A percentile compares a stretch with the other conserved stretches of the same genome.
These are phyloP conservation scores for Phytophthora quininea DNA, from an alignment of 352 stramenopile species.

Conservation along the genomic window DNA sequence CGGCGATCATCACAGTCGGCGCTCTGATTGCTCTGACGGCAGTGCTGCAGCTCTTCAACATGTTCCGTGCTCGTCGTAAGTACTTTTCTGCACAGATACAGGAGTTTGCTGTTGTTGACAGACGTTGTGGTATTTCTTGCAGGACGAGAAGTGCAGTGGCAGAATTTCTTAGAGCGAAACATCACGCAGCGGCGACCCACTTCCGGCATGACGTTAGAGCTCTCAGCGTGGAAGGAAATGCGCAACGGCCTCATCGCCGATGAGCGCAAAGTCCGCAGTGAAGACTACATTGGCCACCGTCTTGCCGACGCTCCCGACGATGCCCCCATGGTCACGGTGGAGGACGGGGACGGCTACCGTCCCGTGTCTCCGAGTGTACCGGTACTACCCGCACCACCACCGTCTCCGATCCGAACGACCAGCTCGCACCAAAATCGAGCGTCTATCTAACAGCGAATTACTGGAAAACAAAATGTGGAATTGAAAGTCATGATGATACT, in stretches of 20 bases:
- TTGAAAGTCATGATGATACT: not conserved
- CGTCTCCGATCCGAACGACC: slow-evolving; percentile 14
- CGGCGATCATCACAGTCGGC: slow-evolving; percentile 36
- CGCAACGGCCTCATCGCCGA: slow-evolving; percentile 53
- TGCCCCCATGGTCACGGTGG: slow-evolving; percentile 33
- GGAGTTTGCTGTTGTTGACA: not conserved
- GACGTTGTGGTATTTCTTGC: not conserved
- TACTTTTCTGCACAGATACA: slow-evolving; percentile 1
- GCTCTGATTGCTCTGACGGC: slow-evolving; percentile 34
- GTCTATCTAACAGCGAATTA: not conserved
- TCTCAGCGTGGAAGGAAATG: slow-evolving; percentile 65
- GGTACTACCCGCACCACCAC: slow-evolving; percentile 22
- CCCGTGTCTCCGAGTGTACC: slow-evolving; percentile 45
- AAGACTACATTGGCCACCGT: slow-evolving; percentile 21
- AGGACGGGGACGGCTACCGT: slow-evolving; percentile 50
- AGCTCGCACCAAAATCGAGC: not conserved
- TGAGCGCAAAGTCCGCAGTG: slow-evolving; percentile 47
- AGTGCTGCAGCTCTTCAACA: slow-evolving; percentile 35
- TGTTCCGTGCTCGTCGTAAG: slow-evolving; percentile 37
- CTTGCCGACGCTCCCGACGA: slow-evolving; percentile 20
- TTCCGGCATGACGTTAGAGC: slow-evolving; percentile 42
- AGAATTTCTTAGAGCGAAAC: slow-evolving; percentile 24
- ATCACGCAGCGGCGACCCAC: slow-evolving; percentile 28
- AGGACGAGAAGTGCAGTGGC: slow-evolving; percentile 29
- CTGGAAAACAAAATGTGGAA: not conserved